Base-by-base conservation (phyloP, 73 alveolate species). In the Tetrahymena elliotti region DNA sequence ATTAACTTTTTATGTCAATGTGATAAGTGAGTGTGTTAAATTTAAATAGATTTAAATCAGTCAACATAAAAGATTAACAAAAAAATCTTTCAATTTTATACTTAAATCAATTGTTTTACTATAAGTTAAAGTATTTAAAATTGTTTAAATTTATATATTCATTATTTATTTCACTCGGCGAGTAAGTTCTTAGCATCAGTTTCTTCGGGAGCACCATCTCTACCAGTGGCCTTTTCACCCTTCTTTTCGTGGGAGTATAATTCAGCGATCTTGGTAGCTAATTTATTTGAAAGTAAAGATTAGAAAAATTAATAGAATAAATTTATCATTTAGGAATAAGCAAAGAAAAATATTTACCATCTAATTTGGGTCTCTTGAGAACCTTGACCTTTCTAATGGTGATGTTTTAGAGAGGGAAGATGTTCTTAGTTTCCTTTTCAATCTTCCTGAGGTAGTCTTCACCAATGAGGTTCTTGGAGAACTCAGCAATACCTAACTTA, bases 391-490 rank as follows among this genome's bases (percentile, higher is more conserved):
- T 98, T 94, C 98, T 98, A 95, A 98, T 94, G 95, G 97, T 97
- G 84, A 98, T 97, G 98, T 98, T 97, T 94, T 98, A 97, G 96
- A 98, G 98, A 40, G 99, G 99, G 98, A 94, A 98, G 98, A 98
- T 98, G 88, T 84, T 88, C 47, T 95, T 96, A 96, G 99, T 96
- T 93, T 97, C 98, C 96, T 98, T 97, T 83, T 94, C 96, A 97
- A 98, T 98, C 93, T 94, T 96, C 96, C 97, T 98, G 95, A 97
- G 95, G 92, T 98, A 83, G 38, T 96, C 93, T 53, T 98, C 99
- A 83, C 96, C 96, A 93, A 96, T 95, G 93, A 97, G 95, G 82
- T 94, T 96, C 96, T 94, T 94, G 96, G 98, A 96, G 68, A 98
- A 97, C 82, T 97, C 98, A 93, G 97, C 97, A 84, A 98, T 95